Evolutionary conservation across 306 rosid species (phyloP), one percentile per base, ranked within the genome.

Genomic region (Quercus aquifolioides): DNA sequence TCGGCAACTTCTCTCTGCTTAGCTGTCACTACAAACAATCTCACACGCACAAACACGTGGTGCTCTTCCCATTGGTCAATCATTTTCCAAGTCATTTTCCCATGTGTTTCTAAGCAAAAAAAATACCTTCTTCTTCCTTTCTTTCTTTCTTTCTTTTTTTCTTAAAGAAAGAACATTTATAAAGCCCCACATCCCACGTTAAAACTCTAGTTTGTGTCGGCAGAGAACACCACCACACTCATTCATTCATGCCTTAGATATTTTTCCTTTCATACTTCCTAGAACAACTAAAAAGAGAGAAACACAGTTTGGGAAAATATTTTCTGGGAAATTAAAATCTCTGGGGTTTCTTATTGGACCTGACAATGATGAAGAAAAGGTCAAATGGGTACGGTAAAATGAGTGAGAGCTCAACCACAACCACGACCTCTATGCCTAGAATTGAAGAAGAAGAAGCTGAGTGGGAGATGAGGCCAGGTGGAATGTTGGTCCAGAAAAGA

Each of bases 381-480:
- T 6, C 74, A 28, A 84, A 55, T 25, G 46, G n/a, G 65, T 35
- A 68, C 19, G 87, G 84, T 4, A 70, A 84, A 80, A 62, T 71
- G 15, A 49, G 54, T 12, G 82, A 78, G 11, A 60, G 55, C 43
- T 35, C 82, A 0, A 41, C 77, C 33, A 19, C 21, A 4, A 63
- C 46, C 33, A 60, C 80, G 76, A 49, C 88, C 15, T 71, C 80
- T 2, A 41, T 85, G 13, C 60, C 83, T 1, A 46, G 28, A 10
- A 69, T 51, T 28, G 87, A 68, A n/a, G 85, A 88, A 17, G 85
- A 86, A 58, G 82, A 69, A 5, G 23, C 64, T 2, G 84, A 86
- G 78, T 92, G 98, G 96, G 97, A 92, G 82, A 89, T 87, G 94
- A 77, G 98, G 58, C 97, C 98, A 0, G 93, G 96, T 28, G 97